Evolutionary conservation across 1,284 basidiomycete genomes (phyloP), one percentile per base, ranked within the genome.

Genomic region (Xerocomus minutiporus): DNA sequence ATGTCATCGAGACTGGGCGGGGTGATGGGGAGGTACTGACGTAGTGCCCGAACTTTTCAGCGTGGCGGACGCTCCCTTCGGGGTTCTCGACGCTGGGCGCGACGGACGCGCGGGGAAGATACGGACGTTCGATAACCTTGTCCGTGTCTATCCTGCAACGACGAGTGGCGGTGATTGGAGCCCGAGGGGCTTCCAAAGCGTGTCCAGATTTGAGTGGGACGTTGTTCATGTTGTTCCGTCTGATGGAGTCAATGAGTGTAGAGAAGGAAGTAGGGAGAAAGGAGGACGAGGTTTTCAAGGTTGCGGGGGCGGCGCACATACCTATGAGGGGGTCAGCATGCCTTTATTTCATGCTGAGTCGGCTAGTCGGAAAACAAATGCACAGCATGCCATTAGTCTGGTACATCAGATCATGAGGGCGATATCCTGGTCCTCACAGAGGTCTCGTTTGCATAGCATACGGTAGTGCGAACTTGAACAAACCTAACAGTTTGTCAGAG

Each of bases 1-100:
- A 29, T 15, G 23, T 25, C 41, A 4, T 42, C 23, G 23, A 26
- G 23, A 13, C 20, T 40, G 41, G 25, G 9, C n/a, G 15, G 5
- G 15, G 15, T 5, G 32, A 35, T 23, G 23, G 26, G 15, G 17
- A 15, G 31, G 8, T 9, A 55, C 64, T 46, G 3, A 69, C 67
- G 23, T 66, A 58, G 9, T 56, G 32, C 1, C 53, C 20, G 23
- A 63, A 66, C 39, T 51, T 58, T 48, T 52, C 25, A 2, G 64
- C 43, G 13, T 68, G 61, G 26, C 45, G 36, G 41, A 5, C 23
- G 4, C 55, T 68, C 11, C 64, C 64, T 0, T 63, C 35, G 7
- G 65, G 65, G 0, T 52, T 38, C 34, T 66, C 64, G 8, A 39
- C 28, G 29, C 65, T 68, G 2, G 67, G 62, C 2, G 64, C 64